These are phyloP conservation scores for Colletotrichum lupini DNA, from an alignment of 2,329 filamentous ascomycete genomes.

Conservation along the genomic window DNA sequence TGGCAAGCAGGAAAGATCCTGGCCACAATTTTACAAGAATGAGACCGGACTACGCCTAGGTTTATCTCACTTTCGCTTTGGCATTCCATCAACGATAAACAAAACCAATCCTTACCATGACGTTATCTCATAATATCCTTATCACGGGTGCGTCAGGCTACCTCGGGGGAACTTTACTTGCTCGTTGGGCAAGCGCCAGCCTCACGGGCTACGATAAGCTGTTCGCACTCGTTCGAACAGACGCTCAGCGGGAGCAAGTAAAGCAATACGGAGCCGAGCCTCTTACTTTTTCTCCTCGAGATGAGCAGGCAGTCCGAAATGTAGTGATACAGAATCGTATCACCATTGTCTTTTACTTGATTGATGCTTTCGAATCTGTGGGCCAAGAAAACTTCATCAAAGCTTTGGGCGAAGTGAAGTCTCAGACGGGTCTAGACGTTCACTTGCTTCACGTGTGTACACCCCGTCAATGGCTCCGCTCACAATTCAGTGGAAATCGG, in stretches of 20 bases:
- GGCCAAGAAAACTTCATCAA: constrained; percentile 55
- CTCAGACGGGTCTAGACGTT: constrained; percentile 13
- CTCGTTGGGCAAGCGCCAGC: constrained; percentile 39
- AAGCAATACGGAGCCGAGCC: constrained; percentile 55
- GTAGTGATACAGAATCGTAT: constrained; percentile 56
- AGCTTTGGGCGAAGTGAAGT: constrained; percentile 56
- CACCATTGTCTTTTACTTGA: constrained; percentile 59
- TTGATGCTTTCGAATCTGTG: constrained; percentile 49
- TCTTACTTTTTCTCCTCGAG: constrained; percentile 50
- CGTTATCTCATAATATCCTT: constrained; percentile 51
- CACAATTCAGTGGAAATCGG: not conserved
- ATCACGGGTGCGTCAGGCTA: constrained; percentile 65
- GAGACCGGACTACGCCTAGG: too few relatives aligned
- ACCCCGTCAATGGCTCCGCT: not conserved
- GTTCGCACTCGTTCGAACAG: constrained; percentile 59
- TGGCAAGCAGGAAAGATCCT: not conserved
- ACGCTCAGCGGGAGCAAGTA: constrained; percentile 56
- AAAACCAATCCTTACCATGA: not conserved
- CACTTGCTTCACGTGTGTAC: not conserved
- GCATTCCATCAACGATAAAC: too few relatives aligned
- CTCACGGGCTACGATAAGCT: constrained; percentile 56
- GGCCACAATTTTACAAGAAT: too few relatives aligned
- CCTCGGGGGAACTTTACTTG: constrained; percentile 61
- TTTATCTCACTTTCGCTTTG: too few relatives aligned
- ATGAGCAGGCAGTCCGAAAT: constrained; percentile 47